These are phyloP conservation scores for Solanum piurae DNA, from an alignment of 257 asterid genomes.

Conservation along the genomic window DNA sequence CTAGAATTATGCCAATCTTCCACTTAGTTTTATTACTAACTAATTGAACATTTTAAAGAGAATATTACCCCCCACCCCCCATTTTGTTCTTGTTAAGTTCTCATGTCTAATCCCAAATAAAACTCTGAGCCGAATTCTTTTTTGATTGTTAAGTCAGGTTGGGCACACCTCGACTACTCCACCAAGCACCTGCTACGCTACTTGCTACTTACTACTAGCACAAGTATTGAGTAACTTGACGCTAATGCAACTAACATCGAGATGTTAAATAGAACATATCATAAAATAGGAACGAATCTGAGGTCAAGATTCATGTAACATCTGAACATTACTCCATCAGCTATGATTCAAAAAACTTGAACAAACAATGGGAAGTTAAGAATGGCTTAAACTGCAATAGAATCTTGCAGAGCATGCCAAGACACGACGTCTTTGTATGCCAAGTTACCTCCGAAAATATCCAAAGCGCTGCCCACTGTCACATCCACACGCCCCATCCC, in stretches of 20 bases:
- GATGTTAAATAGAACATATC: background rate
- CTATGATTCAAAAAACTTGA: background rate
- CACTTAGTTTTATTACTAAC: background rate
- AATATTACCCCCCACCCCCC: background rate
- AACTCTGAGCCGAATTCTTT: background rate
- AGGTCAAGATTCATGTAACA: background rate
- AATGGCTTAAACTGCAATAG: conserved; percentile 22
- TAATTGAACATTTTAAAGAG: background rate
- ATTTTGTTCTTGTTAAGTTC: background rate
- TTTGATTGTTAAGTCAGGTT: background rate
- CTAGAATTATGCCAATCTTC: background rate
- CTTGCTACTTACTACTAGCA: background rate
- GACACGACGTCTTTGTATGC: conserved; percentile 75
- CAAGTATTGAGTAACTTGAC: background rate
- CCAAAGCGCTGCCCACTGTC: conserved; percentile 94
- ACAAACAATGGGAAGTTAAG: background rate
- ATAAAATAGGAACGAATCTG: background rate
- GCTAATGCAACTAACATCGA: background rate
- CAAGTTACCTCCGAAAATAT: conserved; percentile 83
- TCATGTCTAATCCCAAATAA: background rate
- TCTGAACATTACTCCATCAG: background rate
- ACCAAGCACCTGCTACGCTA: background rate
- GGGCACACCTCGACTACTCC: background rate
- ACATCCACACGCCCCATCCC: conserved; percentile 84
- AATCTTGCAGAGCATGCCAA: conserved; percentile 76